Evolutionary conservation across 768 basidiomycete genomes (phyloP).

Genomic region (Suillus spraguei): DNA sequence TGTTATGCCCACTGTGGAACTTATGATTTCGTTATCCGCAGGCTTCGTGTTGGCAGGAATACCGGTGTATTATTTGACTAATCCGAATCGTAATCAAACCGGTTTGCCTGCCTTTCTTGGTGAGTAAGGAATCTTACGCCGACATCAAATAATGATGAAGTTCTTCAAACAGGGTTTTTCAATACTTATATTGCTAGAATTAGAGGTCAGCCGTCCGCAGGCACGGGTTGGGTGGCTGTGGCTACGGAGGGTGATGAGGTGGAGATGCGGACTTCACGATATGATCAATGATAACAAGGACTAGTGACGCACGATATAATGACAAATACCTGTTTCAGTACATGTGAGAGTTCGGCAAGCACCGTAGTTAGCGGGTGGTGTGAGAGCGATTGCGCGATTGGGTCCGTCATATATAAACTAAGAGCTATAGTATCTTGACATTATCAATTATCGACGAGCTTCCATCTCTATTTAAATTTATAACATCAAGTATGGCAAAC

Average conservation of each 20-base stretch:
- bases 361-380: conserved; percentile 9
- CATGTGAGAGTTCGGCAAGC: conserved; percentile 2
- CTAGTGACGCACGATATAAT: not conserved
- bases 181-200: conserved; percentile 47
- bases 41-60: conserved; percentile 80
- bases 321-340: not conserved
- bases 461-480: conserved; percentile 6
- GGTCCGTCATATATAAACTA: not conserved
- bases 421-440: no score
- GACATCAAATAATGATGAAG: conserved; percentile 9
- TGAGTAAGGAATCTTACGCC: conserved; percentile 31
- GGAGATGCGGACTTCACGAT: conserved; percentile 52
- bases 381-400: conserved; percentile 13
- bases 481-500: not conserved
- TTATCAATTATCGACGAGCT: not conserved
- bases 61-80: conserved; percentile 83
- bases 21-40: conserved; percentile 30
- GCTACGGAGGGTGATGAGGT: conserved; percentile 69
- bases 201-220: conserved; percentile 52
- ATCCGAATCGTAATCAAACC: conserved; percentile 55
- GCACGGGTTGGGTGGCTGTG: conserved; percentile 77
- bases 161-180: conserved; percentile 43
- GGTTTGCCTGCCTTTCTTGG: conserved; percentile 34
- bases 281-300: not conserved
- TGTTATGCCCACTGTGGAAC: not conserved